These are phyloP conservation scores for Apiospora hydei DNA, from an alignment of 2,329 filamentous ascomycete species.

Conservation along the genomic window DNA sequence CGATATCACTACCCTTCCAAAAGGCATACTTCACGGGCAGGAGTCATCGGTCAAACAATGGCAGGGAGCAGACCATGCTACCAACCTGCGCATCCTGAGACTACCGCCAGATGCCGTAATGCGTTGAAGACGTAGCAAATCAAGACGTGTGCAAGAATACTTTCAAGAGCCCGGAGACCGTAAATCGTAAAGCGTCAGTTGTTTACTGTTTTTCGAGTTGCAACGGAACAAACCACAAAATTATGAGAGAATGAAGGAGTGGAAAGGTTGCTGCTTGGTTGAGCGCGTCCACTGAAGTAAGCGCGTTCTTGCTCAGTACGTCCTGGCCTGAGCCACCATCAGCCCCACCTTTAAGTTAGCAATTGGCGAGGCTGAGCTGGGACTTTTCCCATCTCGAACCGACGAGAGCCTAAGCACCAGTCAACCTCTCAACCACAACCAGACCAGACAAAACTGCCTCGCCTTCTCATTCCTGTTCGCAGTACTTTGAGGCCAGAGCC, in stretches of 20 bases:
- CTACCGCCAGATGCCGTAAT: background rate
- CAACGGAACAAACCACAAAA: background rate
- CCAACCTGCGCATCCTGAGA: background rate
- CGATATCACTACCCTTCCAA: background rate
- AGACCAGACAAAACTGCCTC: background rate
- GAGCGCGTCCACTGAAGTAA: background rate
- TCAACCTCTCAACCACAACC: background rate
- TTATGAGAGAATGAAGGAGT: background rate
- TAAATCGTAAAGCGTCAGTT: background rate
- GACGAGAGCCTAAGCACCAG: background rate
- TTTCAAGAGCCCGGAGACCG: background rate
- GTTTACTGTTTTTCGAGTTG: background rate
- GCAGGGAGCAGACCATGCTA: background rate
- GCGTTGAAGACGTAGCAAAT: background rate
- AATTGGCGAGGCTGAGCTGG: constrained; percentile 14
- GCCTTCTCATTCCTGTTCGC: constrained; percentile 12
- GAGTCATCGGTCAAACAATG: background rate
- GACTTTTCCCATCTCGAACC: constrained; percentile 19
- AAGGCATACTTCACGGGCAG: background rate
- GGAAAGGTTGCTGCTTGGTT: background rate
- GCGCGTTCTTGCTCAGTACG: background rate
- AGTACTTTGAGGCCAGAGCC: background rate
- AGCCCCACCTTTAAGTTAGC: constrained; percentile 14
- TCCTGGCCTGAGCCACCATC: background rate
- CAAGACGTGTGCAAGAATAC: background rate